Conservation (phyloP, 805 yeast genomes). For the Debaryomyces tyrocola region DNA sequence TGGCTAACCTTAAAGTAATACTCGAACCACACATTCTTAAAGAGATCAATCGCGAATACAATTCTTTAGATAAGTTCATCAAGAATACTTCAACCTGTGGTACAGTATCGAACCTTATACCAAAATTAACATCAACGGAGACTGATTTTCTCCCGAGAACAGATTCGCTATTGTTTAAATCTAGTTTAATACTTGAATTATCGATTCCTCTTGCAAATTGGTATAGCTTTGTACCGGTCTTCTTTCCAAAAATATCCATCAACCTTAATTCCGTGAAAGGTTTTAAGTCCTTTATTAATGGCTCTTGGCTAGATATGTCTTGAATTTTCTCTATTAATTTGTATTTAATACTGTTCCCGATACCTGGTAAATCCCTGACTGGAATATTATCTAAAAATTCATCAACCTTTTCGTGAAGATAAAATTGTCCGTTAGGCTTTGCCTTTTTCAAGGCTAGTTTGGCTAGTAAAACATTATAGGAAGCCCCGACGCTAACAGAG, state of each 20-base stretch:
- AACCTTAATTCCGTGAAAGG: constrained; percentile 33
- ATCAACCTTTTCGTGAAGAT: constrained; percentile 30
- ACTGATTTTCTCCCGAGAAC: constrained; percentile 65
- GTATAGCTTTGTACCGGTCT: constrained; percentile 64
- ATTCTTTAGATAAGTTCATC: constrained; percentile 55
- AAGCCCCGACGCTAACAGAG: constrained; percentile 78
- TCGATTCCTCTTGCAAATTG: constrained; percentile 70
- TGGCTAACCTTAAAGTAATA: constrained; percentile 66
- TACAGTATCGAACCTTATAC: constrained; percentile 67
- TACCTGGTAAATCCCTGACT: constrained; percentile 56
- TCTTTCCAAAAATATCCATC: constrained; percentile 58
- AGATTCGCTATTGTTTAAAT: constrained; percentile 44
- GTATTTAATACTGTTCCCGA: constrained; percentile 51
- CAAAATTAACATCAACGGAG: constrained; percentile 90
- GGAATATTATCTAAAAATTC: constrained; percentile 36
- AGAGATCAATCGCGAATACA: constrained; percentile 51
- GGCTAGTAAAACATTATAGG: constrained; percentile 72
- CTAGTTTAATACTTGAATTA: constrained; percentile 54
- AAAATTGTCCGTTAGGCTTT: constrained; percentile 72
- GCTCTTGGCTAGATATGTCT: constrained; percentile 5
- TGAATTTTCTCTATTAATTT: constrained; percentile 40
- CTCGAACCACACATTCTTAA: constrained; percentile 52
- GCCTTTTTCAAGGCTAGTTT: constrained; percentile 71
- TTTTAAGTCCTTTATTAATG: constrained; percentile 41
- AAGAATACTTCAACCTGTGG: constrained; percentile 67